Percentiles rank a stretch among this genome's conserved stretches.
Conservation (phyloP, 306 rosid genomes). For the Cajanus cajan region DNA sequence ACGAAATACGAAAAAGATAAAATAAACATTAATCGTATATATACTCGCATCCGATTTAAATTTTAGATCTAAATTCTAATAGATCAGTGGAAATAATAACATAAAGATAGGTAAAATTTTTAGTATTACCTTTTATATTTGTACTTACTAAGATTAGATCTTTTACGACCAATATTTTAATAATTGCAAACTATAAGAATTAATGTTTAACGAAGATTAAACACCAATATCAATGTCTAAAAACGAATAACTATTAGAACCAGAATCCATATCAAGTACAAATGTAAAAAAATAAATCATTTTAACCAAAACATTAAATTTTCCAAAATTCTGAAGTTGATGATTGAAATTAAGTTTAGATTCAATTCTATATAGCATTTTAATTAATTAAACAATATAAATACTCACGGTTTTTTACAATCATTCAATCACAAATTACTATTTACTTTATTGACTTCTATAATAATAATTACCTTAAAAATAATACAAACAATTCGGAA, state of each 20-base stretch:
- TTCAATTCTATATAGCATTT: background rate
- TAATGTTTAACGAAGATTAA: background rate
- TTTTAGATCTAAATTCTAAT: background rate
- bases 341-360: background rate
- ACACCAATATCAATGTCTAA: background rate
- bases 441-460: too few relatives aligned
- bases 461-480: too few relatives aligned
- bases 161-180: background rate
- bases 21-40: background rate
- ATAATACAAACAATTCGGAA: too few relatives aligned
- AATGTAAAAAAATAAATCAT: background rate
- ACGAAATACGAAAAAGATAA: background rate
- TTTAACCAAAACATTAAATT: background rate
- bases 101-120: background rate
- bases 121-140: background rate
- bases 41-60: background rate
- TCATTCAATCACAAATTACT: too few relatives aligned
- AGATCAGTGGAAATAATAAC: background rate
- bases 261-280: background rate
- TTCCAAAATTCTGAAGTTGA: background rate
- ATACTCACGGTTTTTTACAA: too few relatives aligned
- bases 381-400: background rate
- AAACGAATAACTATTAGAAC: background rate
- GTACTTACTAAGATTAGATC: background rate
- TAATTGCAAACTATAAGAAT: background rate